Evolutionary conservation across 2,329 filamentous ascomycete genomes (phyloP).

Genomic region (Coniochaeta sp.): DNA sequence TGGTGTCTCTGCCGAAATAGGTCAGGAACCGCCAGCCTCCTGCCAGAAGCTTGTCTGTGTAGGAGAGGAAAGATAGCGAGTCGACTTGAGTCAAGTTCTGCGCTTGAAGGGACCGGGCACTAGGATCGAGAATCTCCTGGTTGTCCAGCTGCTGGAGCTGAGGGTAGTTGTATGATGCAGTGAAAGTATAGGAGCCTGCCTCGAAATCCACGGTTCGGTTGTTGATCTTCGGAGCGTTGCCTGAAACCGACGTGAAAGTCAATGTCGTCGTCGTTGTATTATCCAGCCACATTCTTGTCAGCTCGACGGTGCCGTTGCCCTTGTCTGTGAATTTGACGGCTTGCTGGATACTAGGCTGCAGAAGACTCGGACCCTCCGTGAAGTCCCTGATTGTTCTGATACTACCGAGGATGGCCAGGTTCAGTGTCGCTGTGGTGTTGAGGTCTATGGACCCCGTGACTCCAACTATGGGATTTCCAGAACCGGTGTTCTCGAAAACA

Average conservation of each 20-base stretch:
- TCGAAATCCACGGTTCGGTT: constrained; percentile 37
- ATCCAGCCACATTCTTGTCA: constrained; percentile 54
- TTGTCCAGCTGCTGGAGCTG: constrained; percentile 48
- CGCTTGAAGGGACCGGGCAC: constrained; percentile 34
- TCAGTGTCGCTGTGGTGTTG: constrained; percentile 48
- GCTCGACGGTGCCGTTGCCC: constrained; percentile 31
- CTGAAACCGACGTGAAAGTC: constrained; percentile 30
- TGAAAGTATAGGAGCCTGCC: constrained; percentile 48
- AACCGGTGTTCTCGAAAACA: constrained; percentile 26
- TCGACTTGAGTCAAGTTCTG: constrained; percentile 32
- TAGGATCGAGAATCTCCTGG: constrained; percentile 38
- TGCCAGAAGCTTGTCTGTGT: constrained; percentile 53
- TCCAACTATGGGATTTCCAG: constrained; percentile 37
- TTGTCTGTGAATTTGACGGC: constrained; percentile 32
- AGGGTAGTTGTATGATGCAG: constrained; percentile 53
- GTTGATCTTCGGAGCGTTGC: constrained; percentile 25
- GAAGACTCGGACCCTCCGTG: constrained; percentile 42
- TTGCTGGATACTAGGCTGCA: constrained; percentile 46
- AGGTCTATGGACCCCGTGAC: constrained; percentile 46
- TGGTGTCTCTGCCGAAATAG: constrained; percentile 59
- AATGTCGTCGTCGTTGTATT: constrained; percentile 50
- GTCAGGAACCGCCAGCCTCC: constrained; percentile 60
- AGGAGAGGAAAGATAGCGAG: constrained; percentile 56
- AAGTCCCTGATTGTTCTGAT: constrained; percentile 53
- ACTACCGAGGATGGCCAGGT: constrained; percentile 51